Percentiles rank a stretch among this genome's conserved stretches.
phyloP scores from a whole-genome alignment of 345 rosid genomes.

The Excoecaria agallocha region DNA sequence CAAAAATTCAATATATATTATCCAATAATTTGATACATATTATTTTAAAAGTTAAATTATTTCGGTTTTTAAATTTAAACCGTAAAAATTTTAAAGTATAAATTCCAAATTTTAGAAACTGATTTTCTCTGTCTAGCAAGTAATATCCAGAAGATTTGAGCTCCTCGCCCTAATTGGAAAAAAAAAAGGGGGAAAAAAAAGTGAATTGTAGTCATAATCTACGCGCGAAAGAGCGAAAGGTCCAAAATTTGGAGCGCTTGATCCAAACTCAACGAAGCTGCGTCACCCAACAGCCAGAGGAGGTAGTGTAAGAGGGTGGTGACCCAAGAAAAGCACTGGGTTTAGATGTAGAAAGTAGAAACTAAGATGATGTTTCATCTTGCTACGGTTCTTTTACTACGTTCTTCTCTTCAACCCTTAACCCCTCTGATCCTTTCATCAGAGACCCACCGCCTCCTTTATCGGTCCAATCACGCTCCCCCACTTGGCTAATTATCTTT shows the following conservation, averaged over 20 bases:
- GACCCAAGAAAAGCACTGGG: background rate
- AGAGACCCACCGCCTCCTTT: slow-evolving; percentile 3
- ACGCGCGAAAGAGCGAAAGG: background rate
- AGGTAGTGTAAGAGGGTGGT: background rate
- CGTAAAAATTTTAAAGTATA: too few species aligned
- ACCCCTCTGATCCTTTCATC: background rate
- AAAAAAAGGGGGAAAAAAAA: too few species aligned
- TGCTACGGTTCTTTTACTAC: background rate
- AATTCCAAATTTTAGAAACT: too few species aligned
- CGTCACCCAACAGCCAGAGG: background rate
- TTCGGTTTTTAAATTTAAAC: too few species aligned
- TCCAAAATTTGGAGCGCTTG: background rate
- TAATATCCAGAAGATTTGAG: too few species aligned
- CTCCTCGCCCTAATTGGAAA: too few species aligned
- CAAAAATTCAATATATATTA: too few species aligned
- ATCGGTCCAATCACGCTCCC: background rate
- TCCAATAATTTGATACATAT: too few species aligned
- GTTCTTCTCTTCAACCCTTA: background rate
- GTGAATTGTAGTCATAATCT: too few species aligned
- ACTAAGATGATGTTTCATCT: slow-evolving; percentile 5
- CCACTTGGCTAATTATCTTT: slow-evolving; percentile 14
- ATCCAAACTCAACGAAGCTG: background rate
- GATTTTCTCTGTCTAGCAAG: too few species aligned
- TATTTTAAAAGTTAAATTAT: too few species aligned
- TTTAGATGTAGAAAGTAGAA: background rate